Base-by-base conservation (phyloP, 495 filamentous ascomycete genomes). In the Pseudoneurospora amorphoporcata region DNA sequence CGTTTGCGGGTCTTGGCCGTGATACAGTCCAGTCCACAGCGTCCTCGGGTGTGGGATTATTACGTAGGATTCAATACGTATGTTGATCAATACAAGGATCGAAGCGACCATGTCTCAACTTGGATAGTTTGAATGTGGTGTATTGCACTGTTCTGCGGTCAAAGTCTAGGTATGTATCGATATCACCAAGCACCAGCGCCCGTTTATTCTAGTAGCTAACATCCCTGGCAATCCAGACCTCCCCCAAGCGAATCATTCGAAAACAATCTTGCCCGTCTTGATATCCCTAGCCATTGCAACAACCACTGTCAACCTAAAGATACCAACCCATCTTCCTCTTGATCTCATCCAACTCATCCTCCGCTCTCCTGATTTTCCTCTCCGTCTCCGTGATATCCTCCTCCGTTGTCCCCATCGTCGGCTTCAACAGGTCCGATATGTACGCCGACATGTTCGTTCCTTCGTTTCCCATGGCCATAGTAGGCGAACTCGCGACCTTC, bases 271-370 rank as follows among this genome's bases (percentile, higher is more conserved):
- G 29, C 53, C 23, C 14, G 0, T 35, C 53, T 65, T 37, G 5
- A 35, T 65, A 65, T 65, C 14, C 53, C 53, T 61, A 35, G 0
- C 14, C 19, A 71, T 17, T 38, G 16, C 70, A 35, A 23, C 16
- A 32, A 5, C 65, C 23, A 29, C 70, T 40, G 45, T 72, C 29
- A 65, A 65, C 29, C 10, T 65, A 65, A 65, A 17, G 80, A 73
- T 81, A 83, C 80, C 82, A 86, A 6, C 73, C 72, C 75, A 81
- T 74, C 82, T 86, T 87, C 75, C 80, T 77, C 73, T 76, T 75
- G 69, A 82, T 77, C 72, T 82, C 76, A 69, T 84, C 80, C 68
- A 81, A 77, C 65, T 84, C 80, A 17, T 84, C 81, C 23, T 77
- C 76, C 6, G 75, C 76, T 37, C 68, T 38, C 42, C 73, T 72